Base-by-base conservation (phyloP, 2,329 filamentous ascomycete genomes). In the Epichloe festucae region DNA sequence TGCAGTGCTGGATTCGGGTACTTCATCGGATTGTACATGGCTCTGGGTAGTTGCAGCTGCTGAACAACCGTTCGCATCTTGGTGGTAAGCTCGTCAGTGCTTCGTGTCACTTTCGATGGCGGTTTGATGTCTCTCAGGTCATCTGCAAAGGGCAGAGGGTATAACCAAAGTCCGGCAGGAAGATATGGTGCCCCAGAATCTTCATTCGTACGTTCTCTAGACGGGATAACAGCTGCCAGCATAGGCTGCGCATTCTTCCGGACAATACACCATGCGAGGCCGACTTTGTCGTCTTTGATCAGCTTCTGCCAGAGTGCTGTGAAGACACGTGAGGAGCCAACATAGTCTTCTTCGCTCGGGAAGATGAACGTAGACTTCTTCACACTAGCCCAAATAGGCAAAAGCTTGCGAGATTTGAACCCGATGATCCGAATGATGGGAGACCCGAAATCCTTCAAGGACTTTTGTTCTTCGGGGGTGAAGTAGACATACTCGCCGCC, bases 1-100 rank as follows among this genome's bases (percentile, higher is more conserved):
- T 98, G 93, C 23, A 98, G 74, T 8, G 87, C 79, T 10, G 90
- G 89, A 55, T 98, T 98, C 0, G 93, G 88, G 61, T 96, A 97
- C 62, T 85, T 93, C 1, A 74, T 73, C 1, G 91, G 90, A 58
- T 95, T 85, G 63, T 94, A 98, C 35, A 79, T 74, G 5, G 79
- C 89, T 61, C 87, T 90, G 0, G 93, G 93, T 7, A 98, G 78
- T 63, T 95, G 89, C 0, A 96, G 72, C 58, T 95, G 89, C 63
- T 93, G 85, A 2, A 96, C 73, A 4, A 96, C 79, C 5, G 77
- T 77, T 46, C 87, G 79, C 90, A 96, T 96, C 39, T 79, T 75
- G 60, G 94, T 87, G 12, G 85, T 84, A 8, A 97, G 72, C 5
- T 79, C 69, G 53, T 89, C 82, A 0, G 89, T 83, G 3, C 84